Evolutionary conservation across 208 protist genomes (phyloP), one percentile per base, ranked within the genome.

Genomic region (Leptomonas pyrrhocoris): DNA sequence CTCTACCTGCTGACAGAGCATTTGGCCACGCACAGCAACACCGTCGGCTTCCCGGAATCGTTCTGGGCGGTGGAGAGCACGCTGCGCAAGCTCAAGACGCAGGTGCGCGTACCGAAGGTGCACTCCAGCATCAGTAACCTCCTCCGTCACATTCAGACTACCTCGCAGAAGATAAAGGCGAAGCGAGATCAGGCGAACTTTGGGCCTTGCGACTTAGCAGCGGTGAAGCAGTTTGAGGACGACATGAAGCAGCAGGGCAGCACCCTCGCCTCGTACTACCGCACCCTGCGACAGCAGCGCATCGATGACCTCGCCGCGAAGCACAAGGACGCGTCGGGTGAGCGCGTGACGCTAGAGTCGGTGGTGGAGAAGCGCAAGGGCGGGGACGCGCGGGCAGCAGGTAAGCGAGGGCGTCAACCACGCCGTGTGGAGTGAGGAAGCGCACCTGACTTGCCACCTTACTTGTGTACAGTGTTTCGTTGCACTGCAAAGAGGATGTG

Each of bases 41-140:
- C 85, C 43, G 61, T 98, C 48, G 93, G 94, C 43, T 98, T 98
- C 78, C 93, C 96, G n/a, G 94, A 98, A 83, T 73, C 94, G 45
- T 93, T 97, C 72, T 95, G 92, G 81, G 83, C 90, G 6, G 85
- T 95, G 27, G 86, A 94, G 42, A 81, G 79, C 64, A 94, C 92
- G 19, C 78, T 98, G 45, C 92, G 88, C 69, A 92, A 93, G 61
- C 80, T 98, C 30, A 79, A 80, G 58, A 69, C 81, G 19, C 88
- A 96, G 59, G 86, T 96, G 31, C 93, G 93, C 62, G 81, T 94
- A 38, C 89, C 89, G 12, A 89, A 92, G 76, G 77, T 94, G 30
- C 83, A 95, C 76, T 72, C 83, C 13, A 81, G 87, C 67, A 81
- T 97, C 62, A 85, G 58, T 50, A 83, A 79, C 23, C 40, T 96